phyloP scores from a whole-genome alignment of 2,329 filamentous ascomycete genomes.

The Aplosporella prunicola region DNA sequence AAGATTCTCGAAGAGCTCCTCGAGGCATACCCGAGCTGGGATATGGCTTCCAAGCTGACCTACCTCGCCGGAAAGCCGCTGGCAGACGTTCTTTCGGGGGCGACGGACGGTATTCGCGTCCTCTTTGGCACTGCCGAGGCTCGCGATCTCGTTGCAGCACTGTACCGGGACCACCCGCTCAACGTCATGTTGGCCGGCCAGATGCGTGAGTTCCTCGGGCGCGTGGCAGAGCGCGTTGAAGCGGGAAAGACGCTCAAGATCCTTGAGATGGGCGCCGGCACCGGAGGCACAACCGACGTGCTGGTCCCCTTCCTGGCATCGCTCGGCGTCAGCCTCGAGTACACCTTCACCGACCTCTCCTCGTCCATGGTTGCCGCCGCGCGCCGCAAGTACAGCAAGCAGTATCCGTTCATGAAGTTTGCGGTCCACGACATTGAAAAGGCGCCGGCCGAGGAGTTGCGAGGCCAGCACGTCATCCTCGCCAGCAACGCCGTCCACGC shows the following conservation, averaged over 20 bases:
- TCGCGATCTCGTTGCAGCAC: conserved; percentile 25
- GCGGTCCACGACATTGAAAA: conserved; percentile 25
- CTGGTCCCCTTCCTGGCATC: conserved; percentile 20
- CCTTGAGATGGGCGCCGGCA: conserved; percentile 12
- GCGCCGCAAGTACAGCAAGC: conserved; percentile 22
- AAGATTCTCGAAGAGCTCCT: conserved; percentile 21
- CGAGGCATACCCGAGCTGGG: conserved; percentile 24
- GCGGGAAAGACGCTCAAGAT: conserved; percentile 12
- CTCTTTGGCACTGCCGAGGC: conserved; percentile 31
- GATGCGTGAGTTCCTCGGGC: conserved; percentile 11
- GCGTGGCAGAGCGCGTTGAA: conserved; percentile 5
- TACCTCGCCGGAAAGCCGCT: conserved; percentile 25
- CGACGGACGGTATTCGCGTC: conserved; percentile 28
- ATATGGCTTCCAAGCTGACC: conserved; percentile 24
- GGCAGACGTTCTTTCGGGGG: conserved; percentile 31
- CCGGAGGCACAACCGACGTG: conserved; percentile 16
- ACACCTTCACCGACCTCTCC: conserved; percentile 33
- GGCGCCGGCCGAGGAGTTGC: conserved; percentile 14
- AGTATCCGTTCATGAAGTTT: conserved; percentile 26
- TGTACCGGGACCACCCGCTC: conserved; percentile 30
- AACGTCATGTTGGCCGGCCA: conserved; percentile 22
- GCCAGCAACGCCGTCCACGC: conserved; percentile 27
- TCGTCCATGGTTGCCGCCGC: conserved; percentile 24
- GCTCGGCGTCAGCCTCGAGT: conserved; percentile 24
- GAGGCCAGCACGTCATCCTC: conserved; percentile 19